Percentiles rank a stretch among this genome's conserved stretches.
Evolutionary conservation across 75 land plant genomes (phyloP).

Genomic region (Cupressus sempervirens): DNA sequence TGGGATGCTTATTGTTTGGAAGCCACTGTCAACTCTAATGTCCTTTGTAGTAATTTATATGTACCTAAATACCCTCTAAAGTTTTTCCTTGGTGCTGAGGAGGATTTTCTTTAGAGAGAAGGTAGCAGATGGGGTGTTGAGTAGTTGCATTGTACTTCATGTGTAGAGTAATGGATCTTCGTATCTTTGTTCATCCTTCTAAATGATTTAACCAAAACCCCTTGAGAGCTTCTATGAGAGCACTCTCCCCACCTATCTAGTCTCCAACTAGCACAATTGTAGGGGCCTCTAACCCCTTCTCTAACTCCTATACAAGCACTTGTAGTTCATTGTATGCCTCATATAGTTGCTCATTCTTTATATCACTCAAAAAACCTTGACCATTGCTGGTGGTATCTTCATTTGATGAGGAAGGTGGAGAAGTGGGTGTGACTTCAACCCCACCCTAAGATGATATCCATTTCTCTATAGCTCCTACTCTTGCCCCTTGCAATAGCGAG

Average conservation of each 20-base stretch:
- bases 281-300: constrained; percentile 87
- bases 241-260: constrained; percentile 99
- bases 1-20: too few species aligned
- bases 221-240: constrained; percentile 94
- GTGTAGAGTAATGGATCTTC: constrained; percentile 91
- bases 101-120: constrained; percentile 56
- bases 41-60: neutral
- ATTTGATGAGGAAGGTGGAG: neutral
- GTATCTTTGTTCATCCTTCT: constrained; percentile 95
- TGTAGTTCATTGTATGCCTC: constrained; percentile 97
- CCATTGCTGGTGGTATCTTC: neutral
- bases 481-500: constrained; percentile 1
- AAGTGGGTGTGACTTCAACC: neutral
- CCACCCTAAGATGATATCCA: neutral
- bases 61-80: constrained; percentile 71
- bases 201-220: constrained; percentile 99
- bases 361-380: neutral
- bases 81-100: constrained; percentile 37
- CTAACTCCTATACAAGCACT: constrained; percentile 68
- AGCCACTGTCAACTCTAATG: too few species aligned
- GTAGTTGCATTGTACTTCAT: constrained; percentile 77
- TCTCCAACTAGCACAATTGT: constrained; percentile 95
- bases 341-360: constrained; percentile 42
- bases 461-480: constrained; percentile 8
- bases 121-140: constrained; percentile 57